These are phyloP conservation scores for Spinellus fusiger DNA, from an alignment of 192 early-diverging fungal species.

Conservation along the genomic window DNA sequence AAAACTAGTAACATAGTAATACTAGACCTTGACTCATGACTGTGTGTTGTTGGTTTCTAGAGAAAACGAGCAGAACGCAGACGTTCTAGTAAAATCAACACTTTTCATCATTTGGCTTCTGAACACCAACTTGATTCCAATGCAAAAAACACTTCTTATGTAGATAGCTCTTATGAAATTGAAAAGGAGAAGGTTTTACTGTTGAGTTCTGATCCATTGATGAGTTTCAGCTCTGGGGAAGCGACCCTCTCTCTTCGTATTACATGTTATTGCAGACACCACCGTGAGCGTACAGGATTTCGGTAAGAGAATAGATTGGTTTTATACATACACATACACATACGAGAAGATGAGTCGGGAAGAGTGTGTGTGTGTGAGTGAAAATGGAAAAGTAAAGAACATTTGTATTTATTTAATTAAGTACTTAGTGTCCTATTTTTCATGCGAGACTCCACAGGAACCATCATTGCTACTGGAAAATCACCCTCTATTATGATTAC, in stretches of 20 bases:
- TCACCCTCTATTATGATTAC: slow-evolving; percentile 95
- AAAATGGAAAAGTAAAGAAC: too few relatives aligned
- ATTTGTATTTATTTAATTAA: too few relatives aligned
- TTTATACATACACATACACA: background rate
- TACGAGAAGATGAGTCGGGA: too few relatives aligned
- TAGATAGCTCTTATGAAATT: slow-evolving; percentile 57
- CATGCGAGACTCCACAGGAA: slow-evolving; percentile 58
- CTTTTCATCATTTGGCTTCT: slow-evolving; percentile 11
- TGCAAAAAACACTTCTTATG: slow-evolving; percentile 2
- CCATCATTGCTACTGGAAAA: slow-evolving; percentile 67
- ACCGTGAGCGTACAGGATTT: slow-evolving; percentile 89
- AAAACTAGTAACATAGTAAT: too few relatives aligned
- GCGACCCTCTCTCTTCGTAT: slow-evolving; percentile 87
- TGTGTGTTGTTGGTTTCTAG: slow-evolving; percentile 1
- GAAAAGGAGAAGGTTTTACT: slow-evolving; percentile 79
- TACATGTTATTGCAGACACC: slow-evolving; percentile 95
- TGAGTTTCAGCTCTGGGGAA: slow-evolving; percentile 87
- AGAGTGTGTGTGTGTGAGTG: too few relatives aligned
- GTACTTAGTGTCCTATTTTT: slow-evolving; percentile 61
- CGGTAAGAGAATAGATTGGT: background rate
- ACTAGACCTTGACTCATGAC: background rate
- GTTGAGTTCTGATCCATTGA: slow-evolving; percentile 80
- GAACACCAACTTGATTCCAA: background rate
- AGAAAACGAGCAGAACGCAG: slow-evolving; percentile 59
- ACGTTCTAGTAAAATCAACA: slow-evolving; percentile 40